Base-by-base conservation (phyloP, 1,284 basidiomycete genomes). In the Erythrobasidium hasegawianum region DNA sequence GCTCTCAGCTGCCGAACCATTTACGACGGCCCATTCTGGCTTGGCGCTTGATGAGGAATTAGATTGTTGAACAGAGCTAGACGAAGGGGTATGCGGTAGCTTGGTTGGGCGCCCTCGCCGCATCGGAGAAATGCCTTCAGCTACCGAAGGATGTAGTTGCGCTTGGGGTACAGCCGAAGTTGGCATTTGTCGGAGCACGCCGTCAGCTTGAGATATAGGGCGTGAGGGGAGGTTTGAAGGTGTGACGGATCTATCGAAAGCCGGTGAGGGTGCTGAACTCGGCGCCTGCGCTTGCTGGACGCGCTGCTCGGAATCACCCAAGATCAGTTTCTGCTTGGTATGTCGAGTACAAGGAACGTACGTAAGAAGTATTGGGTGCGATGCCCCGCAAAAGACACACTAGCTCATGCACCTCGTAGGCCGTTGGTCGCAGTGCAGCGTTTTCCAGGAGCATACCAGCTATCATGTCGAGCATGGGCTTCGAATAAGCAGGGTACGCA, bases 401-500 rank as follows among this genome's bases (percentile, higher is more conserved):
- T 38, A 72, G 71, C 62, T 76, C 72, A 67, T 76, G 75, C 0
- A 76, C 74, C 41, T 75, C 70, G 59, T 71, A 75, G 39, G 75
- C 73, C 57, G 73, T 75, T 4, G 75, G 75, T 1, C 75, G 69
- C 57, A 45, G 13, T 1, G 53, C n/a, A 14, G 47, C 27, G 53
- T 11, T 27, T 27, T 49, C 49, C 20, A 69, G 54, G 10, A 68
- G 56, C 38, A 66, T 77, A 87, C 68, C 73, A 91, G 90, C 87
- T 70, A 99, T 97, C 49, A 98, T 78, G 54, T 85, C 81, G 73
- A 90, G 93, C 81, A 98, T 84, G 52, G 88, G 83, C 1, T 83
- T 79, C 1, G 94, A 97, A 77, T 99, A 99, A 2, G 88, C 84
- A 0, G 96, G 96, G 77, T 91, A 95, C 39, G 89, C 85, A 2